Conservation (phyloP, 1,284 basidiomycete species). For the Boletus holoroseus region DNA sequence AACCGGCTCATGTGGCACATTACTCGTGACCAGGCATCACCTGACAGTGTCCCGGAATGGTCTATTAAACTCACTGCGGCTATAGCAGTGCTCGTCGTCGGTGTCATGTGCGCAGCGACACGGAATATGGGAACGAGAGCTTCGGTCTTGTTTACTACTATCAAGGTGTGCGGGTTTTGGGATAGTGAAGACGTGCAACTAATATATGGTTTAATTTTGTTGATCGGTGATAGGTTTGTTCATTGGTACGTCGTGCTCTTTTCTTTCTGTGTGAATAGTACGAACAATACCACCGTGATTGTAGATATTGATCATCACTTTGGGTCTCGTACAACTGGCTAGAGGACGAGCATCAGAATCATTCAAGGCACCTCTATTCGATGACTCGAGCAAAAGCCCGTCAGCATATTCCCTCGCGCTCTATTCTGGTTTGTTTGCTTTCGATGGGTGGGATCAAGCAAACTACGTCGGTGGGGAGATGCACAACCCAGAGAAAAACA, state of each 20-base stretch:
- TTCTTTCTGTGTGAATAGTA: neutral
- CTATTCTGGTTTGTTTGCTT: slow-evolving; percentile 95
- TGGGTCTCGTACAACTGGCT: slow-evolving; percentile 70
- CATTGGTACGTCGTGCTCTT: slow-evolving; percentile 41
- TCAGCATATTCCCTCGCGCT: slow-evolving; percentile 88
- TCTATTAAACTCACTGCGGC: slow-evolving; percentile 87
- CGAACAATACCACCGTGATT: neutral
- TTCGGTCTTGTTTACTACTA: slow-evolving; percentile 78
- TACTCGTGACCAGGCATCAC: slow-evolving; percentile 56
- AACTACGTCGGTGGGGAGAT: slow-evolving; percentile 94
- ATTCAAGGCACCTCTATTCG: slow-evolving; percentile 63
- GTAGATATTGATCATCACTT: slow-evolving; percentile 62
- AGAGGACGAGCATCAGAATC: slow-evolving; percentile 65
- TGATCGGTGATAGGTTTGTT: slow-evolving; percentile 43
- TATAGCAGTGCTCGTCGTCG: slow-evolving; percentile 67
- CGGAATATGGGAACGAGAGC: slow-evolving; percentile 76
- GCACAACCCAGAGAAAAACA: slow-evolving; percentile 75
- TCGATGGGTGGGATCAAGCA: slow-evolving; percentile 90
- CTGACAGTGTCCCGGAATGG: slow-evolving; percentile 83
- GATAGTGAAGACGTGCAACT: slow-evolving; percentile 2
- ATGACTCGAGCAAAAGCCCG: slow-evolving; percentile 70
- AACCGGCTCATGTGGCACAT: slow-evolving; percentile 72
- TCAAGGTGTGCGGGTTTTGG: slow-evolving; percentile 58
- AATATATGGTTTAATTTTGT: neutral
- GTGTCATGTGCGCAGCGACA: slow-evolving; percentile 73